phyloP scores from a whole-genome alignment of 2,329 filamentous ascomycete species.

The Fusarium metavorans region DNA sequence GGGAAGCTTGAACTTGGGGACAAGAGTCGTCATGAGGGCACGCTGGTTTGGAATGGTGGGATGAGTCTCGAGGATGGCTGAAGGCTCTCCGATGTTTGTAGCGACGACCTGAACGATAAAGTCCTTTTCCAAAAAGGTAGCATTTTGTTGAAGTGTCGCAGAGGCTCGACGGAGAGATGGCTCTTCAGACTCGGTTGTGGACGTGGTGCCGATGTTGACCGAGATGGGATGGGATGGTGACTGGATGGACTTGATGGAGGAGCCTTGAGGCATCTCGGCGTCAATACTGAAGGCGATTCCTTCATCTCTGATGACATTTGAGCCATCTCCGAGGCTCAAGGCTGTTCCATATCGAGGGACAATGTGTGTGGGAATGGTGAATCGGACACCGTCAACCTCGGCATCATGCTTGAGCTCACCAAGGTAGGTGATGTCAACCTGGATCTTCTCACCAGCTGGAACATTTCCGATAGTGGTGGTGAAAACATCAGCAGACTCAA shows the following conservation, averaged over 20 bases:
- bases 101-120: constrained; percentile 75
- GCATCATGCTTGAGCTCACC: constrained; percentile 80
- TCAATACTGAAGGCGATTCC: constrained; percentile 51
- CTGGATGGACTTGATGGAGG: constrained; percentile 70
- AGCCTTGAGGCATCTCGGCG: constrained; percentile 62
- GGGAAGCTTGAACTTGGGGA: constrained; percentile 76
- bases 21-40: constrained; percentile 77
- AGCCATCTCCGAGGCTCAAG: not conserved
- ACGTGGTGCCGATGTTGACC: constrained; percentile 70
- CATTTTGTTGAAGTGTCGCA: constrained; percentile 67
- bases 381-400: constrained; percentile 74
- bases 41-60: constrained; percentile 70
- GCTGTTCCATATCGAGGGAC: constrained; percentile 72
- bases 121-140: constrained; percentile 69
- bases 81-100: constrained; percentile 69
- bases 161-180: constrained; percentile 71
- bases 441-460: constrained; percentile 65
- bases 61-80: constrained; percentile 75
- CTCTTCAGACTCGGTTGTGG: constrained; percentile 53
- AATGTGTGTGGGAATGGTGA: constrained; percentile 76
- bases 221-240: constrained; percentile 77
- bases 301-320: constrained; percentile 13
- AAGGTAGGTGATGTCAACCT: constrained; percentile 74
- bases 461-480: constrained; percentile 77
- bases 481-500: constrained; percentile 73